A percentile compares a stretch with the other conserved stretches of the same genome.
These are phyloP conservation scores for Penicillium herquei DNA, from an alignment of 495 filamentous ascomycete species.

Conservation along the genomic window DNA sequence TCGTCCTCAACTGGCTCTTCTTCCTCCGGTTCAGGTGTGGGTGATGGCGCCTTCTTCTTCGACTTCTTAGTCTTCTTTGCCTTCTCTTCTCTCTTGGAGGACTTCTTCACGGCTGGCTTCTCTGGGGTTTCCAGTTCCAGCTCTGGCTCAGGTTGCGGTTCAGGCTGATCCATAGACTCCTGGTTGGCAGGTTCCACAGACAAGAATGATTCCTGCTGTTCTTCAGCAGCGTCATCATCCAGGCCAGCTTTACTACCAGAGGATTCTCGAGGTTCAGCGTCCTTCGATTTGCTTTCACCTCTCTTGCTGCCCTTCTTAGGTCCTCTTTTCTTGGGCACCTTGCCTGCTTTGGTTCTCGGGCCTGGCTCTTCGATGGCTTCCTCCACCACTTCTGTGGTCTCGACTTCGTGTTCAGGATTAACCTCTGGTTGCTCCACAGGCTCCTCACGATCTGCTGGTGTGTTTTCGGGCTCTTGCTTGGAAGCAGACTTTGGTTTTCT, in stretches of 20 bases:
- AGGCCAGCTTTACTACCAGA: slow-evolving; percentile 26
- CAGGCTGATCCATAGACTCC: slow-evolving; percentile 1
- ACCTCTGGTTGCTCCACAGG: background rate
- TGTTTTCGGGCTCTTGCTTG: slow-evolving; percentile 5
- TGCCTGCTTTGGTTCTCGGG: slow-evolving; percentile 21
- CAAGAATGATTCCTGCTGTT: slow-evolving; percentile 39
- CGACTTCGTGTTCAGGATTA: background rate
- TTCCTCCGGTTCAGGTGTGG: slow-evolving; percentile 1
- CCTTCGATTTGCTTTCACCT: slow-evolving; percentile 22
- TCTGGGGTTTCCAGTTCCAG: slow-evolving; percentile 1
- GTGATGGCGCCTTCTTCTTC: slow-evolving; percentile 25
- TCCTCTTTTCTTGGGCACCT: slow-evolving; percentile 28
- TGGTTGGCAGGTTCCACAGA: slow-evolving; percentile 37
- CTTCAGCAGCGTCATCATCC: slow-evolving; percentile 36
- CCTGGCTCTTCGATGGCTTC: slow-evolving; percentile 12
- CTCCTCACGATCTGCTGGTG: slow-evolving; percentile 3
- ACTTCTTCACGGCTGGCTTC: slow-evolving; percentile 30
- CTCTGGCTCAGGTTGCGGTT: slow-evolving; percentile 17
- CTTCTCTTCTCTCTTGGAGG: slow-evolving; percentile 39
- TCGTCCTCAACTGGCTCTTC: slow-evolving; percentile 16
- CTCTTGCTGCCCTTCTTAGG: slow-evolving; percentile 27
- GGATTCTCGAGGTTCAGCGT: slow-evolving; percentile 24
- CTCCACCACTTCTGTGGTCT: slow-evolving; percentile 19
- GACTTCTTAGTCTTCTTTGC: slow-evolving; percentile 53
- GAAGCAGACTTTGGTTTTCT: slow-evolving; percentile 36